Conservation (phyloP, 495 filamentous ascomycete genomes). For the Talaromyces wortmannii region DNA sequence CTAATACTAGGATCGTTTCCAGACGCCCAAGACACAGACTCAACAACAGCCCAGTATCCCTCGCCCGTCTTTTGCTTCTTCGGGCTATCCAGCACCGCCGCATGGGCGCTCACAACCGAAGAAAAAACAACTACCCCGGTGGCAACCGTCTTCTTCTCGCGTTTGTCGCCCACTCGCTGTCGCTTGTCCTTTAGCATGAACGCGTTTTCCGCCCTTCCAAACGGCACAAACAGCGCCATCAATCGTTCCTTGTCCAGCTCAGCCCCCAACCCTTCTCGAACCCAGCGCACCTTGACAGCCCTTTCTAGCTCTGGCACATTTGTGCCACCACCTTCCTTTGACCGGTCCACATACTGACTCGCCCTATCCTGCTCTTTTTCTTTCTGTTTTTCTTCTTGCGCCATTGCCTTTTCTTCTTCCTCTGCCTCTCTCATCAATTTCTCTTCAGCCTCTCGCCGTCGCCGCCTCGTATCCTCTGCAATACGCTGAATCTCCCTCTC, state of each 20-base stretch:
- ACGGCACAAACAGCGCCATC: constrained; percentile 37
- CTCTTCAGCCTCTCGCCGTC: constrained; percentile 43
- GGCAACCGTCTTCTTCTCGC: constrained; percentile 46
- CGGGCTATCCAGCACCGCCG: constrained; percentile 49
- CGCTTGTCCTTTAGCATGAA: constrained; percentile 51
- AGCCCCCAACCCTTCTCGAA: constrained; percentile 35
- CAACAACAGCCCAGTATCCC: constrained; percentile 37
- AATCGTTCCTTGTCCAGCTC: constrained; percentile 40
- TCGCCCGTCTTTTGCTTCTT: constrained; percentile 25
- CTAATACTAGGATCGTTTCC: constrained; percentile 42
- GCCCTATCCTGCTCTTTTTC: constrained; percentile 21
- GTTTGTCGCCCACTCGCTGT: constrained; percentile 38
- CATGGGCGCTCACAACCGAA: constrained; percentile 54
- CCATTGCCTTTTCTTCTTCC: constrained; percentile 35
- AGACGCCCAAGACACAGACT: constrained; percentile 51
- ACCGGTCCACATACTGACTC: constrained; percentile 30
- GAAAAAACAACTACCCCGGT: constrained; percentile 50
- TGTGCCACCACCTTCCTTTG: constrained; percentile 30
- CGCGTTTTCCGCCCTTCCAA: constrained; percentile 49
- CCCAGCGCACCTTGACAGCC: constrained; percentile 54
- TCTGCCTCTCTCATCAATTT: constrained; percentile 40
- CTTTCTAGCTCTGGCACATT: constrained; percentile 52
- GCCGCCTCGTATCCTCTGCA: constrained; percentile 55
- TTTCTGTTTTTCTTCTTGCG: constrained; percentile 28
- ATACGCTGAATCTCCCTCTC: constrained; percentile 54